phyloP scores from a whole-genome alignment of 106 monocot species.

The Dendrobium huoshanense region DNA sequence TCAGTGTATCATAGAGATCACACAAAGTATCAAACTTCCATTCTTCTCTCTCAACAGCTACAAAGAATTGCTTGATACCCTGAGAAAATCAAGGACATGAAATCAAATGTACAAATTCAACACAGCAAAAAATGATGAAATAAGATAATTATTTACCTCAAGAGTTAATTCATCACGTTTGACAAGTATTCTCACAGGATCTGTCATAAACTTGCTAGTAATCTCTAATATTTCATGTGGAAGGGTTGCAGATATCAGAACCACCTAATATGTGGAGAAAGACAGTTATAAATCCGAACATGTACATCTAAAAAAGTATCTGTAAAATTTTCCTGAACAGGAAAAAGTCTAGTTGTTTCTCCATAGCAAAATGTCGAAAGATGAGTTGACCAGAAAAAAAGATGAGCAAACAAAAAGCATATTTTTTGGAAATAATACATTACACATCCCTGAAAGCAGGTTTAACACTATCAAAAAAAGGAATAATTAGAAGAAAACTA shows the following conservation, averaged over 20 bases:
- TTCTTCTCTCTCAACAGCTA: constrained; percentile 96
- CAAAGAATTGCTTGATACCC: constrained; percentile 99
- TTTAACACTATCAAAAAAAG: no score
- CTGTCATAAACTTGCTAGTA: constrained; percentile 97
- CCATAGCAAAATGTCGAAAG: not conserved
- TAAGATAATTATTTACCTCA: constrained; percentile 38
- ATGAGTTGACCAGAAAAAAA: not conserved
- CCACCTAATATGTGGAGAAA: constrained; percentile 40
- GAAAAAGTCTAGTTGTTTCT: no score
- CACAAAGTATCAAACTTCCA: constrained; percentile 99
- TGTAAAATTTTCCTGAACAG: no score
- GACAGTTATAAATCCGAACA: not conserved
- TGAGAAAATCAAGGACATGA: constrained; percentile 15
- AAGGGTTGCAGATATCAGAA: constrained; percentile 88
- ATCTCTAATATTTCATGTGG: constrained; percentile 98
- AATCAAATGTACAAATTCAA: not conserved
- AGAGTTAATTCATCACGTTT: constrained; percentile 99
- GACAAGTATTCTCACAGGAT: constrained; percentile 93
- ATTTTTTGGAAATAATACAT: not conserved
- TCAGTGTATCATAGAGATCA: constrained; percentile 96
- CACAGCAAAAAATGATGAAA: not conserved
- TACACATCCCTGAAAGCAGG: no score
- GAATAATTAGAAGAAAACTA: no score
- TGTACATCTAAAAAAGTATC: not conserved
- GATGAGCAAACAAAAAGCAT: not conserved